phyloP scores from a whole-genome alignment of 805 yeast species.

The Pichia nanzhaoensis region DNA sequence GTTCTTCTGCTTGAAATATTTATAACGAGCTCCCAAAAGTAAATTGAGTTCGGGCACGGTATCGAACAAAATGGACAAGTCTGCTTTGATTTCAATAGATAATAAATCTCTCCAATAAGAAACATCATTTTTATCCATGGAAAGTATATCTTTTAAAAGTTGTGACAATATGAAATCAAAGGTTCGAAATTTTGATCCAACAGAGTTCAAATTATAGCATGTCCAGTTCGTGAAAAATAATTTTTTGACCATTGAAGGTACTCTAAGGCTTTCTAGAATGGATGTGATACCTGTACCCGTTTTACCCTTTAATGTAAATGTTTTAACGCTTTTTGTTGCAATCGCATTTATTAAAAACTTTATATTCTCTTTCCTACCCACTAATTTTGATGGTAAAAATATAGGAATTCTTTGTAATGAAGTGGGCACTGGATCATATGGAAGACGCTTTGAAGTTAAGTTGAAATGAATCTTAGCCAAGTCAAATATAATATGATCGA shows the following conservation, averaged over 20 bases:
- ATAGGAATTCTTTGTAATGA: constrained; percentile 1
- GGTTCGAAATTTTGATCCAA: constrained; percentile 15
- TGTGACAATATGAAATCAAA: constrained; percentile 22
- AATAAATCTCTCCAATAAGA: constrained; percentile 37
- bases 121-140: constrained; percentile 31
- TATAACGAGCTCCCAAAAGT: constrained; percentile 38
- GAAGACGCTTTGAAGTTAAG: constrained; percentile 14
- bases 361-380: constrained; percentile 27
- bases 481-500: constrained; percentile 32
- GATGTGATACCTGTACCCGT: constrained; percentile 43
- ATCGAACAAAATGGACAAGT: constrained; percentile 34
- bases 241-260: constrained; percentile 29
- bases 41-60: constrained; percentile 40
- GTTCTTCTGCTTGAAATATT: constrained; percentile 19
- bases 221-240: constrained; percentile 30
- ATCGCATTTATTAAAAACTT: constrained; percentile 20
- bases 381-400: constrained; percentile 21
- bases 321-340: constrained; percentile 18
- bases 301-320: constrained; percentile 34
- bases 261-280: constrained; percentile 34
- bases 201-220: constrained; percentile 23
- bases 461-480: constrained; percentile 24
- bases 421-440: not conserved
- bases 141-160: constrained; percentile 36
- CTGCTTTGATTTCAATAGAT: constrained; percentile 33